Evolutionary conservation across 2,329 filamentous ascomycete species (phyloP).

Genomic region (Cyphellophora attinorum): DNA sequence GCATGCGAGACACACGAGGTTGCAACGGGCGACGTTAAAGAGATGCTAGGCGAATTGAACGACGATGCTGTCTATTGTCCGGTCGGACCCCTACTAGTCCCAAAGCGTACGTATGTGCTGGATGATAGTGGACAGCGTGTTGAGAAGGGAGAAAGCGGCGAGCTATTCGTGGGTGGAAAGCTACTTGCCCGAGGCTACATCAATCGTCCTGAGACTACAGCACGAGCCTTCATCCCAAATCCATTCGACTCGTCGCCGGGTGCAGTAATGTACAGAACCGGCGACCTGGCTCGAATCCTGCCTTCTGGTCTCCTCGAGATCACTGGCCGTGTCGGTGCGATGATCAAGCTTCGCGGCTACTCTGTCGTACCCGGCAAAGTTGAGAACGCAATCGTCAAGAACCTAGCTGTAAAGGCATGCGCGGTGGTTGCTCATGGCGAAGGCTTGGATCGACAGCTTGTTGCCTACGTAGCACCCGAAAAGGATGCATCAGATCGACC

Average conservation of each 20-base stretch:
- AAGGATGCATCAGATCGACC: constrained; percentile 51
- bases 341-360: constrained; percentile 75
- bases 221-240: constrained; percentile 59
- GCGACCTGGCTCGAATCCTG: constrained; percentile 59
- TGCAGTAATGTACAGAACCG: constrained; percentile 65
- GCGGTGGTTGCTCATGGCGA: constrained; percentile 67
- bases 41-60: constrained; percentile 45
- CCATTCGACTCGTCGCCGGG: constrained; percentile 51
- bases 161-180: constrained; percentile 66
- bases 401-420: constrained; percentile 62
- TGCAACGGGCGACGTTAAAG: constrained; percentile 63
- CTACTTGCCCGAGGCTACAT: constrained; percentile 68
- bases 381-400: constrained; percentile 60
- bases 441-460: constrained; percentile 63
- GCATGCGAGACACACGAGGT: constrained; percentile 76
- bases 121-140: constrained; percentile 59
- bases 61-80: constrained; percentile 60
- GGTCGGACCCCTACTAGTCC: constrained; percentile 61
- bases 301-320: constrained; percentile 63
- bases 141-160: constrained; percentile 53
- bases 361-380: constrained; percentile 70
- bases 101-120: constrained; percentile 61
- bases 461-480: constrained; percentile 67
- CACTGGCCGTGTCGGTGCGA: constrained; percentile 63
- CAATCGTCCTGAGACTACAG: constrained; percentile 69